Base-by-base conservation (phyloP, 164 flowering plant species). In the Houttuynia cordata region DNA sequence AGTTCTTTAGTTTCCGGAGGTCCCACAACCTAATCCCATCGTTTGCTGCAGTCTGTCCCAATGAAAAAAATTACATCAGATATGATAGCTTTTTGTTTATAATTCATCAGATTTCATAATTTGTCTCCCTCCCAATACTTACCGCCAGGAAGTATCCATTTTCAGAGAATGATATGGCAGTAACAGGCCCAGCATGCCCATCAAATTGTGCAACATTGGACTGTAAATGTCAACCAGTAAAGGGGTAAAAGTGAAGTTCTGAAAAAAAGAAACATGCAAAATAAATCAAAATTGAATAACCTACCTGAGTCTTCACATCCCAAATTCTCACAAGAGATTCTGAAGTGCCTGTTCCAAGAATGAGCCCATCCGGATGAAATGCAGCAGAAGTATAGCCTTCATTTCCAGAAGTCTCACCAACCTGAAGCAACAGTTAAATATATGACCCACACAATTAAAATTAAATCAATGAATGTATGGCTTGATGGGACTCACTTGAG, bases 1-100 rank as follows among this genome's bases (percentile, higher is more conserved):
- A 94, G 71, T 87, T 88, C 74, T 67, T 91, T 78, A 94, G 73
- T 63, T 87, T 94, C 1, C 99, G 96, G 18, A 94, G 77, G 78
- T 94, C 99, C 97, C 97, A 94, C 39, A 94, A 79, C 73, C 84
- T 94, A 62, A 94, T 95, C 56, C 99, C 96, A 80, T 94, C 99
- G 53, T 75, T 74, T 51, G 97, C 99, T 51, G 97, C 93, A 78
- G 97, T 87, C 99, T 94, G 81, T 60, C 24, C 17, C 8, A 54
- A 12, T 12, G 24, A 40, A 76, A 47, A 30, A 70, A 23, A 61
- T n/a, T n/a, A n/a, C n/a, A n/a, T n/a, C n/a, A n/a, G n/a, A n/a
- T n/a, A n/a, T n/a, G n/a, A n/a, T n/a, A n/a, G n/a, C n/a, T n/a
- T n/a, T n/a, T n/a, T n/a, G n/a, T n/a, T n/a, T n/a, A 49, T 40